Conservation (phyloP, 441 rosid species). For the Pelargonium hybrid region DNA sequence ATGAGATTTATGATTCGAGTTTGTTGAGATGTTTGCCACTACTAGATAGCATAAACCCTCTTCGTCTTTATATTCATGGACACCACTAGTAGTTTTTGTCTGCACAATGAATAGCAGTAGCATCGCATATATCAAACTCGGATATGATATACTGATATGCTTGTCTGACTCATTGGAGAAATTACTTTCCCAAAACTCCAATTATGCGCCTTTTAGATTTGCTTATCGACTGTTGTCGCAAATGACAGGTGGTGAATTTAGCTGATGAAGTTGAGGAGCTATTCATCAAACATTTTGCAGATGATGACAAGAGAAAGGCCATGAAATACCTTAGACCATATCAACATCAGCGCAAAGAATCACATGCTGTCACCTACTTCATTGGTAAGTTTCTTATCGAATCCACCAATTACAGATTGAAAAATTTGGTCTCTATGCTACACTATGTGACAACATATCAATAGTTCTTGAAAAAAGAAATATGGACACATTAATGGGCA, state of each 20-base stretch:
- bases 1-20: too few species aligned
- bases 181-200: too few species aligned
- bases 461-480: conserved; percentile 22
- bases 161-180: too few species aligned
- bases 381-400: too few species aligned
- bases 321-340: conserved; percentile 75
- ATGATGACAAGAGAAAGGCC: conserved; percentile 66
- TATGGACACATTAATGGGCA: conserved; percentile 38
- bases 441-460: conserved; percentile 18
- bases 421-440: too few species aligned
- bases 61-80: too few species aligned
- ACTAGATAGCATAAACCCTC: too few species aligned
- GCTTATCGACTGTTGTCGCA: conserved; percentile 12
- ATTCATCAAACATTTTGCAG: conserved; percentile 65
- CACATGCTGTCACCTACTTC: conserved; percentile 37
- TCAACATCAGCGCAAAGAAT: conserved; percentile 51
- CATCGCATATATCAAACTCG: conserved; percentile 3
- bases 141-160: conserved; percentile 30
- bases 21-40: too few species aligned
- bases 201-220: too few species aligned
- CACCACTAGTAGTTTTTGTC: too few species aligned
- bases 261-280: conserved; percentile 85
- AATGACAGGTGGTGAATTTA: conserved; percentile 66
- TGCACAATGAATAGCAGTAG: too few species aligned
- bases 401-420: too few species aligned